Evolutionary conservation across 495 filamentous ascomycete species (phyloP).

Genomic region (Aspergillus haitiensis): DNA sequence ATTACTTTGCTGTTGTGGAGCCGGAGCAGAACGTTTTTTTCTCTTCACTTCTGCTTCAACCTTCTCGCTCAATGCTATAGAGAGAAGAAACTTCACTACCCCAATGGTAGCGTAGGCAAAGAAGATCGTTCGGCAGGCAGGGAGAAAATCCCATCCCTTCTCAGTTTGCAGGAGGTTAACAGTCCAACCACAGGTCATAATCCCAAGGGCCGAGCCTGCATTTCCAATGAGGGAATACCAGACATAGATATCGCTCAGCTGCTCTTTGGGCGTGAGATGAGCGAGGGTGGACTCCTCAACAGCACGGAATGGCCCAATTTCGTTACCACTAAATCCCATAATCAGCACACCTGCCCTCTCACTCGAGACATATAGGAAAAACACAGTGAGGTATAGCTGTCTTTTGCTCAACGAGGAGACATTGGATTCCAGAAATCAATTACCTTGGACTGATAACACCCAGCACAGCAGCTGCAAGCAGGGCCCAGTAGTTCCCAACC

Average conservation of each 20-base stretch:
- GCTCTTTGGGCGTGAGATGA: constrained; percentile 62
- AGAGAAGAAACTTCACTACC: constrained; percentile 61
- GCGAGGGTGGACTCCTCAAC: constrained; percentile 83
- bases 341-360: neutral
- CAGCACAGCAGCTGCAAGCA: constrained; percentile 71
- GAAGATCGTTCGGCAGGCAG: constrained; percentile 69
- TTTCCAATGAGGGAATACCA: constrained; percentile 76
- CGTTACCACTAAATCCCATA: constrained; percentile 72
- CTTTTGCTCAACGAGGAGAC: neutral
- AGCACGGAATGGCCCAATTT: constrained; percentile 79
- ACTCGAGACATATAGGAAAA: no score
- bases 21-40: constrained; percentile 8
- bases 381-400: no score
- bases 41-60: constrained; percentile 31
- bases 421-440: neutral
- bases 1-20: constrained; percentile 18
- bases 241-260: constrained; percentile 72
- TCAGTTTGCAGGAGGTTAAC: constrained; percentile 51
- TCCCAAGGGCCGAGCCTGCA: constrained; percentile 63
- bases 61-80: constrained; percentile 62
- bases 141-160: constrained; percentile 54
- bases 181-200: constrained; percentile 64
- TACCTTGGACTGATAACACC: constrained; percentile 79
- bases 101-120: constrained; percentile 68
- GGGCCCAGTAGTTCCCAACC: constrained; percentile 69